Evolutionary conservation across 1,284 basidiomycete genomes (phyloP), one percentile per base, ranked within the genome.

Genomic region (Lignosus rhinocerotis): DNA sequence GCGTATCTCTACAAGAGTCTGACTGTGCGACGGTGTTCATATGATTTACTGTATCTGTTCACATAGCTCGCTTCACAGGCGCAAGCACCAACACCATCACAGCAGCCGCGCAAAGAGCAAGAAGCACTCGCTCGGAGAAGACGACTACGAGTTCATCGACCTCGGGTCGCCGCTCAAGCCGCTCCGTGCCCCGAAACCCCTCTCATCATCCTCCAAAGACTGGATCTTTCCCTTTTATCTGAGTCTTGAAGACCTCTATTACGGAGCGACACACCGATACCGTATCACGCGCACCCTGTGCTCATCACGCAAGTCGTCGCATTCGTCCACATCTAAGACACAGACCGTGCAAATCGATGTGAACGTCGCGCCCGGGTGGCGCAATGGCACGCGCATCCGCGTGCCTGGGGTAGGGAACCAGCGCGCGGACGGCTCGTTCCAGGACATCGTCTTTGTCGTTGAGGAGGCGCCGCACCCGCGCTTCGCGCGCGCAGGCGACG

Each of bases 201-300:
- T 59, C 36, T 59, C 73, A 63, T 68, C 65, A 69, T 61, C 70
- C 66, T 55, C 62, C 51, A 78, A 76, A 56, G 78, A 82, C 66
- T 87, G 84, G 84, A 74, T 79, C 25, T 87, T 86, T 70, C 87
- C 90, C 0, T 82, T 97, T 21, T 83, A 85, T 14, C 74, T 95
- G 61, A 81, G 90, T 0, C 84, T 97, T 10, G 92, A 96, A 68
- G 94, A 97, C 63, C 80, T 97, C 49, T 94, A 91, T 78, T 82
- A 78, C 59, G 94, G 95, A 51, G 86, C 86, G 36, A 86, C 84
- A 34, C 93, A 92, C 73, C 85, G 84, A 63, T 88, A 96, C 67
- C 88, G 90, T 69, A 84, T 97, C 63, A 90, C 86, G 14, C 86
- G 92, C 56, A 83, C 66, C 14, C 65, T 70, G 17, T 59, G 60